Evolutionary conservation across 306 rosid genomes (phyloP), one percentile per base, ranked within the genome.

Genomic region (Acmispon strigosus): DNA sequence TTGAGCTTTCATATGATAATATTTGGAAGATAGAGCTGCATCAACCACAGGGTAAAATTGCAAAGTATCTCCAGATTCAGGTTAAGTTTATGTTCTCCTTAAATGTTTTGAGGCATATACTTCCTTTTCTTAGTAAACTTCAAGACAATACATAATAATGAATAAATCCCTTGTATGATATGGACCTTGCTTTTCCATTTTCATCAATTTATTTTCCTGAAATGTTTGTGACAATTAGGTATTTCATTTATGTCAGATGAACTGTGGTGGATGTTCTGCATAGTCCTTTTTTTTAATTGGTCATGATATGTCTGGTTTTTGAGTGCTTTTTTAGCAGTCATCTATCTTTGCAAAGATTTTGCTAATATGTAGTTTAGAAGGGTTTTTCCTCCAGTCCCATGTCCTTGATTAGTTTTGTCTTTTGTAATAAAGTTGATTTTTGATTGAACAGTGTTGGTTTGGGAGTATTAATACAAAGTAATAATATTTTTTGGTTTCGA

Each of bases 11-110:
- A 2, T 87, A 87, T 16, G 93, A 89, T 72, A 91, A 84, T 62
- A 67, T 91, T 41, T 85, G 87, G 91, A 86, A 91, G 82, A 82
- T 85, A 22, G 86, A 87, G 80, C 72, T 84, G 44, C 83, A 43
- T 76, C 59, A 22, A 15, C 88, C 92, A 39, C 78, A 11, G 10
- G 83, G 69, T 72, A 70, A 42, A 66, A 16, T 77, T 73, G 59
- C 72, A 8, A 70, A 67, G 56, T 87, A 84, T 66, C 93, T 93
- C 69, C 74, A 86, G 73, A 71, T 93, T 78, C 98, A 90, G 98
- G 98, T 93, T 54, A 68, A 61, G 29, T 12, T 57, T 22, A 29
- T 11, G 27, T 37, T 52, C 66, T 60, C 29, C 0, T 0, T 8
- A 11, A 70, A 2, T 2, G 7, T 56, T 14, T 59, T n/a, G 57